These are phyloP conservation scores for Stipa capillata DNA, from an alignment of 176 grass and related monocot species.

Conservation along the genomic window DNA sequence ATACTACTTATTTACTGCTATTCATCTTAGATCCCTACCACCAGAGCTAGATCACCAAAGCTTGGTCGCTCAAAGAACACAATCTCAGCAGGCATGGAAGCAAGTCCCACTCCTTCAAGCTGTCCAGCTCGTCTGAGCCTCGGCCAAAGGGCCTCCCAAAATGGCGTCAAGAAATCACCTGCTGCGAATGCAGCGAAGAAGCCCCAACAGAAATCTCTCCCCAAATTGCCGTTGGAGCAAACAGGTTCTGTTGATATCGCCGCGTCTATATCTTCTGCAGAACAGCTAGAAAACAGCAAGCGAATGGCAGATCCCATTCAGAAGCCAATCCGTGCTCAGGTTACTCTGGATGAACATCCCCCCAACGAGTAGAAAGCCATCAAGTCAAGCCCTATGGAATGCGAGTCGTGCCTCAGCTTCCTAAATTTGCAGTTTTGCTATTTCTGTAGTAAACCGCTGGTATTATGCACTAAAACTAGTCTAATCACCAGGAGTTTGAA, in stretches of 20 bases:
- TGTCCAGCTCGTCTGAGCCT: slow-evolving; percentile 42
- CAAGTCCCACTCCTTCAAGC: slow-evolving; percentile 1
- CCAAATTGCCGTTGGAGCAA: slow-evolving; percentile 49
- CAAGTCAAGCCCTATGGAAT: neutral
- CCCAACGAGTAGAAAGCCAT: slow-evolving; percentile 3
- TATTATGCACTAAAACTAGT: slow-evolving; percentile 34
- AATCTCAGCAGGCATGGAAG: neutral
- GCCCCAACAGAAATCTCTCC: slow-evolving; percentile 41
- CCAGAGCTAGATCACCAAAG: slow-evolving; percentile 61
- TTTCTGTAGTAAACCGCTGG: slow-evolving; percentile 32
- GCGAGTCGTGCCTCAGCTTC: neutral
- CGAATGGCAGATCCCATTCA: neutral
- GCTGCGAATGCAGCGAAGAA: slow-evolving; percentile 21
- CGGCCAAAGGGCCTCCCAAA: slow-evolving; percentile 25
- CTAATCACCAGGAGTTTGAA: slow-evolving; percentile 9
- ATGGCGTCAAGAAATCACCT: slow-evolving; percentile 18
- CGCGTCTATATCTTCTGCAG: neutral
- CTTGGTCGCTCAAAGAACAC: slow-evolving; percentile 51
- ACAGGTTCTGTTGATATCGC: slow-evolving; percentile 2
- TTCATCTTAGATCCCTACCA: slow-evolving; percentile 46
- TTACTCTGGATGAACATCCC: slow-evolving; percentile 19
- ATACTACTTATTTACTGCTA: neutral
- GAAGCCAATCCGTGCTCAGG: slow-evolving; percentile 28
- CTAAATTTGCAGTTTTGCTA: slow-evolving; percentile 18
- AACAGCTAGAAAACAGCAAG: slow-evolving; percentile 22